phyloP scores from a whole-genome alignment of 202 grass and related monocot species.

The Musa balbisiana region DNA sequence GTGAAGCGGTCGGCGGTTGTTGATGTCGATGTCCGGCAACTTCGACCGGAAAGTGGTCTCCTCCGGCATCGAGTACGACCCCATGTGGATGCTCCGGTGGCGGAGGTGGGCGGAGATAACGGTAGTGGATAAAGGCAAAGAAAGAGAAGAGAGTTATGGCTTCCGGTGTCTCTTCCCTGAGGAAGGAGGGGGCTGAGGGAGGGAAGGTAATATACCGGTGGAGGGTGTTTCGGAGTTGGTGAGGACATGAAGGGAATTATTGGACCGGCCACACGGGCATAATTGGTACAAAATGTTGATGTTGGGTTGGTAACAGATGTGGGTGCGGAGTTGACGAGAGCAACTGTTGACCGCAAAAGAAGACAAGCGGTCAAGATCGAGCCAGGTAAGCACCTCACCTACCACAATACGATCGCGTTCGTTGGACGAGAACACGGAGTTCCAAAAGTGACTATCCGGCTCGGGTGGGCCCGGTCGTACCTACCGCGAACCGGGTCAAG shows the following conservation, averaged over 20 bases:
- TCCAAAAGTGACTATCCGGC: too few relatives aligned
- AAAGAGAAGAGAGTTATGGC: background rate
- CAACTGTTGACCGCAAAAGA: background rate
- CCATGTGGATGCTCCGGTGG: background rate
- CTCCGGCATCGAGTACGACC: background rate
- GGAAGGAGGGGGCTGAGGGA: background rate
- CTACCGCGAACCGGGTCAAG: background rate
- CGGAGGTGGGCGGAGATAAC: too few relatives aligned
- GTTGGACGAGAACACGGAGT: too few relatives aligned
- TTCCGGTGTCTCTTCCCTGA: background rate
- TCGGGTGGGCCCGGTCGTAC: background rate
- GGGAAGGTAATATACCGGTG: background rate
- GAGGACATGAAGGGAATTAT: background rate
- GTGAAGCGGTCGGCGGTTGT: background rate
- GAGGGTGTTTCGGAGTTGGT: background rate
- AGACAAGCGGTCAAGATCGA: background rate
- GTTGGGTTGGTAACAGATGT: background rate
- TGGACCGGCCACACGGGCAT: background rate
- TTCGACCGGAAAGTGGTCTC: constrained; percentile 15
- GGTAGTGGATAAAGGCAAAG: background rate
- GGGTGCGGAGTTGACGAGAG: background rate
- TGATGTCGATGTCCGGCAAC: background rate
- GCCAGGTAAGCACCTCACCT: background rate
- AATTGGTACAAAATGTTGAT: background rate
- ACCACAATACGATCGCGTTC: background rate